Percentiles rank a stretch among this genome's conserved stretches.
These are phyloP conservation scores for Carpinus viminea DNA, from an alignment of 306 rosid species.

Conservation along the genomic window DNA sequence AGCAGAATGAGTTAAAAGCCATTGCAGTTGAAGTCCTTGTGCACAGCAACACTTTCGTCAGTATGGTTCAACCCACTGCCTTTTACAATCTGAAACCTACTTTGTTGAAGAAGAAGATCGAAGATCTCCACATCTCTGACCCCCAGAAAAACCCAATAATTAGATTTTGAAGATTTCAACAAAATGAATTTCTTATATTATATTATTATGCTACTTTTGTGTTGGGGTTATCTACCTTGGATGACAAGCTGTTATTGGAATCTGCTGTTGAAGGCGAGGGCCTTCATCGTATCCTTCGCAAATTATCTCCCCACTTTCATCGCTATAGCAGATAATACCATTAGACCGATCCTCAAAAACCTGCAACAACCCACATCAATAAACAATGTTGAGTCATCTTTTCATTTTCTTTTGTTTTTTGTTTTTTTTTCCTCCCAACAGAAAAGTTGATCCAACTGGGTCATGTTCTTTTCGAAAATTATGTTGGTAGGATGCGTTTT, in stretches of 20 bases:
- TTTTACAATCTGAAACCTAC: constrained; percentile 57
- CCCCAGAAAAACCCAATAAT: constrained; percentile 10
- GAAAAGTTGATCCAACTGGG: background rate
- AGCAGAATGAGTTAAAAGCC: constrained; percentile 57
- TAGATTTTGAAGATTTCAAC: constrained; percentile 7
- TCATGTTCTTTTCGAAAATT: background rate
- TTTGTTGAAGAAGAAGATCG: constrained; percentile 54
- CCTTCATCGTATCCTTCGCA: constrained; percentile 97
- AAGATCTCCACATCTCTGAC: constrained; percentile 62
- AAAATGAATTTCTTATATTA: background rate
- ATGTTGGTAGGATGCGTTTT: too few relatives aligned
- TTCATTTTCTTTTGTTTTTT: background rate
- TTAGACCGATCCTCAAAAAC: constrained; percentile 75
- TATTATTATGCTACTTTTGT: background rate
- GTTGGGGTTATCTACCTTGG: constrained; percentile 41
- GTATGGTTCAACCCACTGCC: constrained; percentile 51
- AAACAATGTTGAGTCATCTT: constrained; percentile 1
- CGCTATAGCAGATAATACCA: constrained; percentile 81
- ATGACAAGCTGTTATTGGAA: constrained; percentile 40
- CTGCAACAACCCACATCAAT: constrained; percentile 39
- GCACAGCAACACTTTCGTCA: constrained; percentile 47
- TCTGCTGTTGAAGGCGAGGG: constrained; percentile 61
- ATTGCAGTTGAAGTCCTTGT: constrained; percentile 60
- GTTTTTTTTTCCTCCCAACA: background rate
- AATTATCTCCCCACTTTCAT: constrained; percentile 76